A percentile compares a stretch with the other conserved stretches of the same genome.
phyloP scores from a whole-genome alignment of 2,329 filamentous ascomycete genomes.

The Escovopsis weberi region DNA sequence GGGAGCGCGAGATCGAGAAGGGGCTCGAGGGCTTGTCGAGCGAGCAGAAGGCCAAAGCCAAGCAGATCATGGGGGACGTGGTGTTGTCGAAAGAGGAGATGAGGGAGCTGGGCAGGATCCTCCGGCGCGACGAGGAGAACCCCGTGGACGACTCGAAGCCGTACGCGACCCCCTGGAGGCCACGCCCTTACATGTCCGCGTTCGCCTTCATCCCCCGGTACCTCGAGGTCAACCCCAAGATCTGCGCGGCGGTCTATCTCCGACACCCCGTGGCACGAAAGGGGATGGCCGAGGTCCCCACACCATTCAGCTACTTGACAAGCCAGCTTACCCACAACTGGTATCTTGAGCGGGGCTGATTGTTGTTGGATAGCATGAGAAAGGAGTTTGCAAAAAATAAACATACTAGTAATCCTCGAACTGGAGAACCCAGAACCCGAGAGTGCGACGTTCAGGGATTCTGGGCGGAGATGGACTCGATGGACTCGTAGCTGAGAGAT shows the following conservation, averaged over 20 bases:
- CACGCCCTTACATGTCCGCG: constrained; percentile 71
- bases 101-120: constrained; percentile 36
- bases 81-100: constrained; percentile 34
- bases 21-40: constrained; percentile 20
- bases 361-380: not conserved
- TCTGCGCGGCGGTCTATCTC: constrained; percentile 90
- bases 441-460: too few relatives aligned
- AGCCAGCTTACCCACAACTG: constrained; percentile 80
- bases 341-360: constrained; percentile 72
- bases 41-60: constrained; percentile 19
- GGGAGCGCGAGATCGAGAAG: constrained; percentile 19
- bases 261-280: constrained; percentile 83
- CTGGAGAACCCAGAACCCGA: too few relatives aligned
- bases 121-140: constrained; percentile 56
- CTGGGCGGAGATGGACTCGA: too few relatives aligned
- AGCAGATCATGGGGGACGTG: constrained; percentile 18
- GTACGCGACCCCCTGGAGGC: constrained; percentile 83
- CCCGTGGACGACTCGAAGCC: constrained; percentile 64
- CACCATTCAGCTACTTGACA: constrained; percentile 58
- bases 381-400: not conserved
- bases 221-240: constrained; percentile 93
- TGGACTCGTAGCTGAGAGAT: too few relatives aligned
- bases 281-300: constrained; percentile 68
- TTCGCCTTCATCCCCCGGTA: constrained; percentile 95
- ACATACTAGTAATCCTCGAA: too few relatives aligned